phyloP scores from a whole-genome alignment of 2,329 filamentous ascomycete species.

The Aplosporella prunicola region DNA sequence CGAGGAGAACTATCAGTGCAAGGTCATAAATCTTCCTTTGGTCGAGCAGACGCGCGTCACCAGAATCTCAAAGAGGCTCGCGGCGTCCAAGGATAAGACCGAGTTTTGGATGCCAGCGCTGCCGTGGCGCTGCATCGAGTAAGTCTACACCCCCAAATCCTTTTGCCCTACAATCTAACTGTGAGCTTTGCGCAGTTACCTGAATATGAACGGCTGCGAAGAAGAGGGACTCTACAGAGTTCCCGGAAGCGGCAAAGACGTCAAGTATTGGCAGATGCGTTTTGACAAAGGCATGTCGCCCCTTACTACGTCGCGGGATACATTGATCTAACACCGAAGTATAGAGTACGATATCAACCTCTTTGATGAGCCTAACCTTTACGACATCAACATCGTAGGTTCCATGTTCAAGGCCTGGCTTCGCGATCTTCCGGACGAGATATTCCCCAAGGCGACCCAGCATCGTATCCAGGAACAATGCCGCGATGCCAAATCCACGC shows the following conservation, averaged over 20 bases:
- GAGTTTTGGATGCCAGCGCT: constrained; percentile 98
- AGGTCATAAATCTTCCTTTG: constrained; percentile 76
- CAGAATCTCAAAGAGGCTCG: constrained; percentile 79
- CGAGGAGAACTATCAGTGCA: constrained; percentile 75
- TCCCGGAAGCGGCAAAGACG: constrained; percentile 78
- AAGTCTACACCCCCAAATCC: too few relatives aligned
- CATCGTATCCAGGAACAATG: constrained; percentile 73
- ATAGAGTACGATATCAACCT: constrained; percentile 88
- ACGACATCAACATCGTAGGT: constrained; percentile 93
- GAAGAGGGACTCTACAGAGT: constrained; percentile 90
- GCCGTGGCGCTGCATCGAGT: constrained; percentile 90
- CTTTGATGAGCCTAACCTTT: constrained; percentile 76
- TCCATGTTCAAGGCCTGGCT: constrained; percentile 97
- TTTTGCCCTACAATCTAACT: too few relatives aligned
- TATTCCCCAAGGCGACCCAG: constrained; percentile 79
- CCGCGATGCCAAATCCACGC: constrained; percentile 66
- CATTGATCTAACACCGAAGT: constrained; percentile 48
- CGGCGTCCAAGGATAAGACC: constrained; percentile 85
- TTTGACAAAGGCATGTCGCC: constrained; percentile 65
- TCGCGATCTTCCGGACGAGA: constrained; percentile 84
- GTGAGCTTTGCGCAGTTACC: constrained; percentile 46
- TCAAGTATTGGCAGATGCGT: constrained; percentile 85
- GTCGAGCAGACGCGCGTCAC: constrained; percentile 85
- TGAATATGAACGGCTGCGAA: constrained; percentile 90
- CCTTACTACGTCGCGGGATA: neutral